Evolutionary conservation across 1,139 yeast species (phyloP).

Genomic region (Pichia sp.): DNA sequence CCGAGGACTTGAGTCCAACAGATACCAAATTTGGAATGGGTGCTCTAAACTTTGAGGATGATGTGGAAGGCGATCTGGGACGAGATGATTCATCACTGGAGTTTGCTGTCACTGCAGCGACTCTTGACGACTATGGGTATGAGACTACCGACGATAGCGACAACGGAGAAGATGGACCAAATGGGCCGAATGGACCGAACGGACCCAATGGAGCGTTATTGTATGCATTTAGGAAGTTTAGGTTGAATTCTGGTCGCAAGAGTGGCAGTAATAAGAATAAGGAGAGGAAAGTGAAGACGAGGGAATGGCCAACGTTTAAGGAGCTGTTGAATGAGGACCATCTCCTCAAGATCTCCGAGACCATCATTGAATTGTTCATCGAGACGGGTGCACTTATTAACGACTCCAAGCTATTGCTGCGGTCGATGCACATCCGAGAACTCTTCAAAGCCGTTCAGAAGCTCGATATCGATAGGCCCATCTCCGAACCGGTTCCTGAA

Average conservation of each 20-base stretch:
- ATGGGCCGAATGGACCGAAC: no score
- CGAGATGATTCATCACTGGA: no score
- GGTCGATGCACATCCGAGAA: conserved; percentile 45
- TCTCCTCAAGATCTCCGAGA: conserved; percentile 37
- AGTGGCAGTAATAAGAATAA: not conserved
- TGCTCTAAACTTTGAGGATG: no score
- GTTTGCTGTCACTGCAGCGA: conserved; percentile 14
- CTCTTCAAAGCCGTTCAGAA: conserved; percentile 1
- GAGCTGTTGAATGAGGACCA: conserved; percentile 18
- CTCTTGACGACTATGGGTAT: conserved; percentile 16
- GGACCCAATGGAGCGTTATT: no score
- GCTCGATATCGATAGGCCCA: no score
- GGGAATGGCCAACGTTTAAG: conserved; percentile 25
- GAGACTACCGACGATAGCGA: conserved; percentile 10
- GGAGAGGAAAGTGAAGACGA: not conserved
- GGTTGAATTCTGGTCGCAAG: not conserved
- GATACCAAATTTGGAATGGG: no score
- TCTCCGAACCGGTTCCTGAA: no score
- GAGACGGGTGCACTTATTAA: conserved; percentile 54
- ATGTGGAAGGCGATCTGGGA: no score
- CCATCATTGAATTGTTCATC: conserved; percentile 48
- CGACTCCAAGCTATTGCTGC: conserved; percentile 56
- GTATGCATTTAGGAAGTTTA: conserved; percentile 8
- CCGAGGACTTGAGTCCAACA: no score
- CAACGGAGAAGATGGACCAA: conserved; percentile 3